Evolutionary conservation across 2,329 filamentous ascomycete species (phyloP).

Genomic region (Paramyrothecium sp.): DNA sequence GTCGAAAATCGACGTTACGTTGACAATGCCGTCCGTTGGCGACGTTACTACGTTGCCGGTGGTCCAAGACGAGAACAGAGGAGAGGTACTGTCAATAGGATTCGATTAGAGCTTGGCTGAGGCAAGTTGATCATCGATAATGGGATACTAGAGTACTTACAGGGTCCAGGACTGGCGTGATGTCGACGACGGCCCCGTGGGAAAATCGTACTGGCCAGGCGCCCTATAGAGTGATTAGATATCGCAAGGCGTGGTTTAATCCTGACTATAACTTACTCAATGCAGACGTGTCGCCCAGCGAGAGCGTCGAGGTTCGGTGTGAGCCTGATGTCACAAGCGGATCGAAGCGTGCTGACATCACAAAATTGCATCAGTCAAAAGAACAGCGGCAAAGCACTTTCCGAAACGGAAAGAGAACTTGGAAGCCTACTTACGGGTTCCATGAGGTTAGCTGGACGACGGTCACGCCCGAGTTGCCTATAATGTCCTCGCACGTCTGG

Average conservation of each 20-base stretch:
- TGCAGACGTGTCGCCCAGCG: conserved; percentile 5
- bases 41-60: conserved; percentile 1
- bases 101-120: no score
- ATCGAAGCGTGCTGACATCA: neutral
- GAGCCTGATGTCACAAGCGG: neutral
- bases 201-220: conserved; percentile 1
- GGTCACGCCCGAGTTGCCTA: no score
- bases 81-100: no score
- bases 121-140: no score
- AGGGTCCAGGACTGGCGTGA: neutral
- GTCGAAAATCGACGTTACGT: neutral
- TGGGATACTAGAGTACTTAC: neutral
- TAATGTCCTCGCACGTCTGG: no score
- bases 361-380: no score
- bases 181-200: neutral
- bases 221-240: neutral
- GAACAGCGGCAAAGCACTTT: no score
- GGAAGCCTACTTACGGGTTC: conserved; percentile 3
- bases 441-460: conserved; percentile 1
- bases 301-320: conserved; percentile 3
- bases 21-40: neutral
- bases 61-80: neutral
- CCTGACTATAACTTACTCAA: conserved; percentile 2
- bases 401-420: no score
- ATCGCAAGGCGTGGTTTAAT: no score